Evolutionary conservation across 805 yeast species (phyloP).

Genomic region (Teunomyces panamensis): DNA sequence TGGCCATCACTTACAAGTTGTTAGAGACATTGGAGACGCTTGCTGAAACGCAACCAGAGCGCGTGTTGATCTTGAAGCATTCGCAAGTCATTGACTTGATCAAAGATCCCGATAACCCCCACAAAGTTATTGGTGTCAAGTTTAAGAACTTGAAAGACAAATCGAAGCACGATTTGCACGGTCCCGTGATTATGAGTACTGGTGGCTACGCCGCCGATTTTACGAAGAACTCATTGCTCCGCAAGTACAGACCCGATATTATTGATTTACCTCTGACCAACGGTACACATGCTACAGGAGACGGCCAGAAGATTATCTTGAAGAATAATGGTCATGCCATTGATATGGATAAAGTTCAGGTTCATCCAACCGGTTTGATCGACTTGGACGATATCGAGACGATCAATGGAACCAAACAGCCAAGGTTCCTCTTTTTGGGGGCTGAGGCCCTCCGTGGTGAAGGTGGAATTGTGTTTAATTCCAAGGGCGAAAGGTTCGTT

Average conservation of each 20-base stretch:
- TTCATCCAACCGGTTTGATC: constrained; percentile 66
- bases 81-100: constrained; percentile 40
- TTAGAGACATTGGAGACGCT: constrained; percentile 48
- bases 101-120: constrained; percentile 21
- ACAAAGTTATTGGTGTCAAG: constrained; percentile 26
- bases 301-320: constrained; percentile 56
- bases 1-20: constrained; percentile 58
- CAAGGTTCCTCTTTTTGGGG: constrained; percentile 56
- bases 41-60: constrained; percentile 43
- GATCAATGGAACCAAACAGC: constrained; percentile 33
- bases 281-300: constrained; percentile 61
- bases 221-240: constrained; percentile 48
- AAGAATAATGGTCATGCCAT: constrained; percentile 52
- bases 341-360: constrained; percentile 64
- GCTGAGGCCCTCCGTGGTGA: constrained; percentile 67
- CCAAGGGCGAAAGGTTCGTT: constrained; percentile 53
- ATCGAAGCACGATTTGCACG: constrained; percentile 33
- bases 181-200: constrained; percentile 61
- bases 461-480: constrained; percentile 58
- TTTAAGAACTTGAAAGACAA: constrained; percentile 31
- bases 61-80: constrained; percentile 27
- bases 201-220: constrained; percentile 71
- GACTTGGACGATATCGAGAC: constrained; percentile 46
- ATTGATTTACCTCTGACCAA: constrained; percentile 57
- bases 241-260: constrained; percentile 58